Evolutionary conservation across 2,329 filamentous ascomycete genomes (phyloP).

Genomic region (Pseudogymnoascus sp.): DNA sequence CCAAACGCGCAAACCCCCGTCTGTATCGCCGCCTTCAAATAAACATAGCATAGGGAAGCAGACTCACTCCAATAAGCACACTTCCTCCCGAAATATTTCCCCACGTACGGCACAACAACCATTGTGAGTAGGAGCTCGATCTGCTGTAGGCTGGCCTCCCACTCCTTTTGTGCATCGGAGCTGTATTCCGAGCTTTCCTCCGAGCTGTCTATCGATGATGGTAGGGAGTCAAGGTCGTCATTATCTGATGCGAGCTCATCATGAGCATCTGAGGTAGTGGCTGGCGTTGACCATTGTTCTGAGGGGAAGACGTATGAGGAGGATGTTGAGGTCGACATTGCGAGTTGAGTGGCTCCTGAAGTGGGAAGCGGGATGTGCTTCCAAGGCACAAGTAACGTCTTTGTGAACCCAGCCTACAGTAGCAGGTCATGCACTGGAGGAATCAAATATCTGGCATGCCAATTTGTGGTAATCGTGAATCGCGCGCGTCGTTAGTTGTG

Average conservation of each 20-base stretch:
- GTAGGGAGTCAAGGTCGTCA: slow-evolving; percentile 57
- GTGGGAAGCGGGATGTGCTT: not conserved
- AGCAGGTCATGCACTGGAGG: slow-evolving; percentile 1
- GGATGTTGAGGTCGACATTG: slow-evolving; percentile 18
- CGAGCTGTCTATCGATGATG: slow-evolving; percentile 47
- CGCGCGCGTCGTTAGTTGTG: not conserved
- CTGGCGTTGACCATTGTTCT: slow-evolving; percentile 6
- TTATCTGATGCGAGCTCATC: slow-evolving; percentile 48
- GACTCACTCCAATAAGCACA: slow-evolving; percentile 91
- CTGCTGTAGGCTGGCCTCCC: slow-evolving; percentile 91
- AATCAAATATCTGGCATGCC: slow-evolving; percentile 6
- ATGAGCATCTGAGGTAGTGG: slow-evolving; percentile 31
- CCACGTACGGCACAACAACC: slow-evolving; percentile 87
- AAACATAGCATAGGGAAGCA: not conserved
- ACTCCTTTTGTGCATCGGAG: slow-evolving; percentile 88
- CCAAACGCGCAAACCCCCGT: slow-evolving; percentile 8
- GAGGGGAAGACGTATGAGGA: slow-evolving; percentile 23
- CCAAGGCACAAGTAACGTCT: not conserved
- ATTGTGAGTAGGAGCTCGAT: slow-evolving; percentile 88
- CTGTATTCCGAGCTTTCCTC: slow-evolving; percentile 45
- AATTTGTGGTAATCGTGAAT: slow-evolving; percentile 1
- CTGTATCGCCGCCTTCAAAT: not conserved
- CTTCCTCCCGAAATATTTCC: slow-evolving; percentile 90
- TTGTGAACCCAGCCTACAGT: slow-evolving; percentile 2
- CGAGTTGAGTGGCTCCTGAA: not conserved